Base-by-base conservation (phyloP, 768 basidiomycete genomes). In the Suillus occidentalis region DNA sequence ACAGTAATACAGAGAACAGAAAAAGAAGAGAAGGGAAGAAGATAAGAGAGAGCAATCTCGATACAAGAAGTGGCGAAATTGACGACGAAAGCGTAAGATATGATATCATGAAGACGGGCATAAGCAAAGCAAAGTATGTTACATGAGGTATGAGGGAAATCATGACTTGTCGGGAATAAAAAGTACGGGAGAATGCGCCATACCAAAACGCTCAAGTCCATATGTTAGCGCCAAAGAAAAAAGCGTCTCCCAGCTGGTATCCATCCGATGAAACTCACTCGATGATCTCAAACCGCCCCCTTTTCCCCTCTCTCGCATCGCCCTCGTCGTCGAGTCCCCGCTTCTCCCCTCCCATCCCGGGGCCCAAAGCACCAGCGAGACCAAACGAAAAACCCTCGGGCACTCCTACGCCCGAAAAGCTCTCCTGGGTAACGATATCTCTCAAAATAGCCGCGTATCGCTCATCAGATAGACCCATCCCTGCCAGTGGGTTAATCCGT, bases 401-500 rank as follows among this genome's bases (percentile, higher is more conserved):
- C 20, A 76, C 70, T 25, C 81, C 79, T 34, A 81, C 72, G 16
- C 79, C 82, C 75, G 80, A 76, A 71, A 89, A 82, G 5, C 82
- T 81, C 68, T 91, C 91, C 37, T 84, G 87, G 71, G 78, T 84
- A 50, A 92, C 86, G 64, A 95, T 82, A 62, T 86, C 89, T 74
- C 89, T 87, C 68, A 96, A 75, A 63, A 96, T 92, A 66, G 86
- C 74, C 62, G 85, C 85, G 78, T 96, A 97, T 76, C 95, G 92
- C 72, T 95, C 92, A 70, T 96, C 94, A 18, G 89, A 86, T 62
- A 96, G 84, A 14, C 94, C 95, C 87, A 95, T 91, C 20, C 88
- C 90, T 18, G 89, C 91, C 49, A 97, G 82, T 7, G 93, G 92
- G 76, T 97, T 95, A 68, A 92, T 85, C 63, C 86, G 79, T 39